phyloP scores from a whole-genome alignment of 495 filamentous ascomycete genomes.

The Poronia punctata region DNA sequence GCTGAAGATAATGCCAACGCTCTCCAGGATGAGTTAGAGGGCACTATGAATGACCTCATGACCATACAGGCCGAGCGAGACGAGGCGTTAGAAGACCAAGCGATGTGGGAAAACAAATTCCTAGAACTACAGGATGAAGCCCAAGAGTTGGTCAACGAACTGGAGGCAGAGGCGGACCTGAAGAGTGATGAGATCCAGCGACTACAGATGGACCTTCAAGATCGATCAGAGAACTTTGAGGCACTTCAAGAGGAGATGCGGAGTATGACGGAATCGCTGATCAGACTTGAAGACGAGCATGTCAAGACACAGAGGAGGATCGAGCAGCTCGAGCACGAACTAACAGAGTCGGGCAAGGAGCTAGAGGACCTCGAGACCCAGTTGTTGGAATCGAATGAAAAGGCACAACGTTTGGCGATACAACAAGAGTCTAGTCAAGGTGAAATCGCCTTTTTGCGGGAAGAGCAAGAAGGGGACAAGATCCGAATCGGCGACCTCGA shows the following conservation, averaged over 20 bases:
- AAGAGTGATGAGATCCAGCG: conserved; percentile 65
- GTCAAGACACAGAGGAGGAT: conserved; percentile 54
- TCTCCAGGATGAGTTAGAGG: conserved; percentile 69
- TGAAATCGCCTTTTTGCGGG: conserved; percentile 90
- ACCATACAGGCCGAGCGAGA: conserved; percentile 81
- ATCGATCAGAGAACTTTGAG: conserved; percentile 74
- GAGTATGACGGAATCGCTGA: conserved; percentile 73
- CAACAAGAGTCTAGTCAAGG: conserved; percentile 88
- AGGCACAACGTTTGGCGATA: conserved; percentile 76
- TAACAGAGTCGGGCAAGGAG: conserved; percentile 68
- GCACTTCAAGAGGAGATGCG: conserved; percentile 86
- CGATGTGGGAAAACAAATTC: conserved; percentile 74
- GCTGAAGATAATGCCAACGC: conserved; percentile 52
- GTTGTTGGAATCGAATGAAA: conserved; percentile 72
- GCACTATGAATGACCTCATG: conserved; percentile 70
- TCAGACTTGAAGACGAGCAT: conserved; percentile 82
- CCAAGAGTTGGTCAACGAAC: conserved; percentile 71
- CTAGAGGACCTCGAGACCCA: conserved; percentile 69
- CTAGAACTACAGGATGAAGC: conserved; percentile 73
- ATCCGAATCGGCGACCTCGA: conserved; percentile 94
- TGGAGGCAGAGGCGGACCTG: conserved; percentile 72
- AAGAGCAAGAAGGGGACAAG: conserved; percentile 97
- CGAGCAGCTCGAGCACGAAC: conserved; percentile 66
- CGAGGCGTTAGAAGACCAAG: conserved; percentile 68
- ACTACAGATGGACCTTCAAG: conserved; percentile 59